Evolutionary conservation across 2,329 filamentous ascomycete species (phyloP).

Genomic region (Scedosporium aurantiacum): DNA sequence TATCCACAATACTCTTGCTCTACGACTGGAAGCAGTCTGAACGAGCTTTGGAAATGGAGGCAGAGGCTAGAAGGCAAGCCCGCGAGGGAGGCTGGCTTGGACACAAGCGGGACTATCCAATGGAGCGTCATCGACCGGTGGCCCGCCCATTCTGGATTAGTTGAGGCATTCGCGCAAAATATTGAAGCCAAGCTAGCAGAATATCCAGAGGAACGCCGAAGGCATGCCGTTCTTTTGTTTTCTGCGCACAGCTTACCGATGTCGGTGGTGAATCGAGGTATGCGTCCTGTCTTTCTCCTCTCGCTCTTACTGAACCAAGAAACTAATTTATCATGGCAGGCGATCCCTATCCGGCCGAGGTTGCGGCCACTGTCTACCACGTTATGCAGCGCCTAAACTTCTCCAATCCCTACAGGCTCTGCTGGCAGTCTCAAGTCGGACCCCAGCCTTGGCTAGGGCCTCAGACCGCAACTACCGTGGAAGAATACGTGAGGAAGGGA

Average conservation of each 20-base stretch:
- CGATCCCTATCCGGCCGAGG: conserved; percentile 90
- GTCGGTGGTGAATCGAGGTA: conserved; percentile 89
- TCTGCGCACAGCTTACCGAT: conserved; percentile 95
- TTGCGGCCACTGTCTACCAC: conserved; percentile 88
- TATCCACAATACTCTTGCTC: conserved; percentile 98
- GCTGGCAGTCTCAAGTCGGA: conserved; percentile 97
- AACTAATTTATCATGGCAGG: conserved; percentile 38
- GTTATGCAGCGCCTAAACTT: conserved; percentile 90
- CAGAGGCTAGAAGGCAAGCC: conserved; percentile 74
- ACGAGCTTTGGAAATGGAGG: conserved; percentile 97
- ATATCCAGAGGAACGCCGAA: conserved; percentile 71
- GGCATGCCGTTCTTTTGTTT: conserved; percentile 78
- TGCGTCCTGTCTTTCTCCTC: conserved; percentile 11
- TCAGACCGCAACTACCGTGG: conserved; percentile 80
- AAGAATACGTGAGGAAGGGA: conserved; percentile 80
- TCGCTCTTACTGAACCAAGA: not conserved
- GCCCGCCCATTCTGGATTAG: conserved; percentile 81
- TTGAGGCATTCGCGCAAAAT: conserved; percentile 86
- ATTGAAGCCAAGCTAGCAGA: conserved; percentile 76
- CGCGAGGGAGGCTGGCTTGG: conserved; percentile 35
- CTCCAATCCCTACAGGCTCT: conserved; percentile 82
- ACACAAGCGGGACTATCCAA: conserved; percentile 57
- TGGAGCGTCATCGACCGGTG: conserved; percentile 99
- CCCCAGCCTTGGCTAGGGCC: conserved; percentile 92
- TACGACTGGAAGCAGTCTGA: conserved; percentile 89